Evolutionary conservation across 1,284 basidiomycete genomes (phyloP).

Genomic region (Malassezia japonica): DNA sequence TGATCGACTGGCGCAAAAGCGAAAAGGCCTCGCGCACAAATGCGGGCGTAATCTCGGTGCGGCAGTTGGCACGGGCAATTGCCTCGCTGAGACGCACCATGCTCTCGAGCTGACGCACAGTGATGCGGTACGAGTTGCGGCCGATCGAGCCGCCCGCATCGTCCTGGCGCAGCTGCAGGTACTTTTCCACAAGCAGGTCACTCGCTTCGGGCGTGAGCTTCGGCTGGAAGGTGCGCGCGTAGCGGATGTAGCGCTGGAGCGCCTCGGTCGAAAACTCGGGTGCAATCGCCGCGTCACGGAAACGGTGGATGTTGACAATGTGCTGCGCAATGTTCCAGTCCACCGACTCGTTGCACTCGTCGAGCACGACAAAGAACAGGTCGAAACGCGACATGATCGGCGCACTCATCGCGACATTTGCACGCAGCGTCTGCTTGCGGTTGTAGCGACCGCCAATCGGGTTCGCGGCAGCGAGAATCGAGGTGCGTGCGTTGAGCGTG

Average conservation of each 20-base stretch:
- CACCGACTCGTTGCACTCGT: constrained; percentile 88
- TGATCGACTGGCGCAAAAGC: constrained; percentile 89
- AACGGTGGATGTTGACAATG: constrained; percentile 94
- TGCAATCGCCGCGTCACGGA: constrained; percentile 83
- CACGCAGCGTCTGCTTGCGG: constrained; percentile 79
- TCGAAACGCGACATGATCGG: constrained; percentile 99
- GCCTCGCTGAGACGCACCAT: constrained; percentile 96
- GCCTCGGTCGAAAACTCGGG: constrained; percentile 97
- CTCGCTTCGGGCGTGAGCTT: constrained; percentile 77
- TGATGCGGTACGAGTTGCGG: constrained; percentile 87
- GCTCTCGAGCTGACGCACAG: constrained; percentile 87
- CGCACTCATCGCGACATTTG: constrained; percentile 96
- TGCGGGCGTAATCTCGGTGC: constrained; percentile 63
- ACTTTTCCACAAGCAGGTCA: constrained; percentile 89
- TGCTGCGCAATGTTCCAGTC: constrained; percentile 91
- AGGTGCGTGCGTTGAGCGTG: constrained; percentile 92
- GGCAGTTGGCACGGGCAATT: constrained; percentile 92
- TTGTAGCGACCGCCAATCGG: constrained; percentile 94
- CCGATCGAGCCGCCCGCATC: constrained; percentile 61
- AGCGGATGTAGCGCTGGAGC: constrained; percentile 89
- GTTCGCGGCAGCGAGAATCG: constrained; percentile 95
- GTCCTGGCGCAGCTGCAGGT: constrained; percentile 80
- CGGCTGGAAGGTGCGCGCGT: constrained; percentile 85
- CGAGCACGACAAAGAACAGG: constrained; percentile 93
- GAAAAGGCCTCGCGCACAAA: constrained; percentile 93